Evolutionary conservation across 2,329 filamentous ascomycete species (phyloP).

Genomic region (Fusarium subtropicale): DNA sequence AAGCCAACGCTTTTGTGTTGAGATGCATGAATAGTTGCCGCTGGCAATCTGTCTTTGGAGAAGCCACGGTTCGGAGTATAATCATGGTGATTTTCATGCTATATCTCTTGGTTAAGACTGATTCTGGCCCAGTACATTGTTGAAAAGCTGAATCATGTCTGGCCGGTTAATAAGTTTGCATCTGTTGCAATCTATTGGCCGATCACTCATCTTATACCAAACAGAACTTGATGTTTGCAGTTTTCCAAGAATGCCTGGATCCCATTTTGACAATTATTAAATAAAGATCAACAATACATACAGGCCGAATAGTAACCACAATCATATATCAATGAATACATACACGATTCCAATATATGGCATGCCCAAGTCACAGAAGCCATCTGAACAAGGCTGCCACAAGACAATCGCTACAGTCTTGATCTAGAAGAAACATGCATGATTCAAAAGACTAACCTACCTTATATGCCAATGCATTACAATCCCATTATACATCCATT

Average conservation of each 20-base stretch:
- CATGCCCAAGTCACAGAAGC: neutral
- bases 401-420: neutral
- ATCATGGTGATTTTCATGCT: neutral
- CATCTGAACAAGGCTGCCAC: neutral
- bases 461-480: neutral
- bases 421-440: neutral
- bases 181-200: neutral
- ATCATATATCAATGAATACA: neutral
- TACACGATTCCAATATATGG: neutral
- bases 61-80: neutral
- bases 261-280: accelerated
- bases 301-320: neutral
- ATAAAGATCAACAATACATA: neutral
- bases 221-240: neutral
- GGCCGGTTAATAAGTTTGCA: neutral
- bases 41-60: neutral
- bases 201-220: neutral
- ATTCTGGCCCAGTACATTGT: neutral
- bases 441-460: accelerated
- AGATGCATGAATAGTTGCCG: slow-evolving; percentile 8
- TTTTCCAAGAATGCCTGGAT: neutral
- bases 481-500: no score
- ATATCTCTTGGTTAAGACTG: neutral
- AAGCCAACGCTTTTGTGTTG: slow-evolving; percentile 4
- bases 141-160: slow-evolving; percentile 7